A percentile compares a stretch with the other conserved stretches of the same genome.
These are phyloP conservation scores for Cytospora leucostoma DNA, from an alignment of 2,329 filamentous ascomycete genomes.

Conservation along the genomic window DNA sequence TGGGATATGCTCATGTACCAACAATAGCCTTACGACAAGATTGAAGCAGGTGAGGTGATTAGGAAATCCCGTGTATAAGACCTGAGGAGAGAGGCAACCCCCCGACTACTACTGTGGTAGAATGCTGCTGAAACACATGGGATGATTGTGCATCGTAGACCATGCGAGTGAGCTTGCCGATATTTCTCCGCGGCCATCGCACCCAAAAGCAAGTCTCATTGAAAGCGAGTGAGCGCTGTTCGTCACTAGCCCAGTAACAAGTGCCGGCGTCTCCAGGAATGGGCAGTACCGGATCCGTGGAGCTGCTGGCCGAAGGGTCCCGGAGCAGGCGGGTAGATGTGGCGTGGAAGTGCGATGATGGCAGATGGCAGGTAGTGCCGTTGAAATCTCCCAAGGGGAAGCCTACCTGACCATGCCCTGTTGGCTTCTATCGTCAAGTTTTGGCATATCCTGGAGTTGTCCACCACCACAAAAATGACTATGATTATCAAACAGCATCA, in stretches of 20 bases:
- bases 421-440: neutral
- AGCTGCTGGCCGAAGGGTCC: neutral
- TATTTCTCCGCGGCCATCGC: neutral
- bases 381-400: neutral
- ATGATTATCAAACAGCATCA: neutral
- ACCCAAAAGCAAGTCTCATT: neutral
- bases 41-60: neutral
- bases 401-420: neutral
- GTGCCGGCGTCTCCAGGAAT: neutral
- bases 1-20: neutral
- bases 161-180: neutral
- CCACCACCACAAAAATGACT: neutral
- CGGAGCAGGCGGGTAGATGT: slow-evolving; percentile 1
- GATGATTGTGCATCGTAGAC: neutral
- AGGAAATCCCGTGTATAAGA: neutral
- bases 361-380: neutral
- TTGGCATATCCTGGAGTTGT: neutral
- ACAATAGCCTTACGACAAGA: neutral
- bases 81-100: neutral
- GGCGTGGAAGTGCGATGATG: neutral
- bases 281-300: neutral
- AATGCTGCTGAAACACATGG: neutral
- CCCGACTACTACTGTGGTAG: neutral
- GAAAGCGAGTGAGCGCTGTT: neutral
- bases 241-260: neutral